Evolutionary conservation across 1,139 yeast genomes (phyloP).

Genomic region (Kurtzmaniella quercitrusa): DNA sequence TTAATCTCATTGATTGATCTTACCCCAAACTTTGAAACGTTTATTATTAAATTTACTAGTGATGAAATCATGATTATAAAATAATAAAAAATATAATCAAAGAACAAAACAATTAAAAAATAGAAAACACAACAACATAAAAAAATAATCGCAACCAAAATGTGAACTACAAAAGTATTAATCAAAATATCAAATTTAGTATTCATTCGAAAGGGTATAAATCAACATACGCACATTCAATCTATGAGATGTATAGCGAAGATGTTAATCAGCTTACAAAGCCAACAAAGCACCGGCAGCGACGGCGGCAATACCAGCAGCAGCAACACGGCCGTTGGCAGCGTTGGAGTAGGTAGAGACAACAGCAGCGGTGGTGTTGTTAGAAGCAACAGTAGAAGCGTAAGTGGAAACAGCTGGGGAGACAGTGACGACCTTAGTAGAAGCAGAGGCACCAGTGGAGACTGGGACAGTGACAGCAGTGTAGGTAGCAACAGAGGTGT

Average conservation of each 20-base stretch:
- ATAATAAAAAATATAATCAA: no score
- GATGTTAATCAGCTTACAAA: not conserved
- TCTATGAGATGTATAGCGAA: constrained; percentile 2
- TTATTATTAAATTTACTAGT: no score
- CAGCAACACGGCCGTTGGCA: constrained; percentile 19
- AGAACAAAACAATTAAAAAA: no score
- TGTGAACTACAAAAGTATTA: not conserved
- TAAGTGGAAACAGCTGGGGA: constrained; percentile 19
- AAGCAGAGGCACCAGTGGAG: not conserved
- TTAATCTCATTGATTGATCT: constrained; percentile 17
- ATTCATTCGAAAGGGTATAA: not conserved
- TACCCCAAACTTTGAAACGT: no score
- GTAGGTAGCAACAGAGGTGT: constrained; percentile 7
- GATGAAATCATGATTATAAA: no score
- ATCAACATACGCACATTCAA: not conserved
- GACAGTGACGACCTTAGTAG: not conserved
- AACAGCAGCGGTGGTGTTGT: constrained; percentile 18
- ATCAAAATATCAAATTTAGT: not conserved
- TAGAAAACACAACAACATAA: not conserved
- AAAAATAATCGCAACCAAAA: constrained; percentile 1
- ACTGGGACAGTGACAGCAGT: constrained; percentile 10
- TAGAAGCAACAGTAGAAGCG: constrained; percentile 20
- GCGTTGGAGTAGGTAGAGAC: constrained; percentile 20
- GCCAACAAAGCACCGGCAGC: constrained; percentile 29
- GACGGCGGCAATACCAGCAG: constrained; percentile 45